Conservation (phyloP, 768 basidiomycete genomes). For the Phlebiopsis gigantea region DNA sequence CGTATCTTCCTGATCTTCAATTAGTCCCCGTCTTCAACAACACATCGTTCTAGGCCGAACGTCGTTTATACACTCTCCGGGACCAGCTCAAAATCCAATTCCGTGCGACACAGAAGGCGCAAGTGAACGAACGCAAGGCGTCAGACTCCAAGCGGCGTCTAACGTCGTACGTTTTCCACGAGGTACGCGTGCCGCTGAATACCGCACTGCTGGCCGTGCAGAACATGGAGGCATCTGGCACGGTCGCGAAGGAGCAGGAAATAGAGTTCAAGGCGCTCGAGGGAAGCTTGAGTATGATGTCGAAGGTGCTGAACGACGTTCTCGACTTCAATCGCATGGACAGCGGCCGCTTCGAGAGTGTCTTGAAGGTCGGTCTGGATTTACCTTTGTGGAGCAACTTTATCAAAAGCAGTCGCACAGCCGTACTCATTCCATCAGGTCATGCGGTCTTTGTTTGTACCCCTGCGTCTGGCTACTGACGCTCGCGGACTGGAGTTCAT, state of each 20-base stretch:
- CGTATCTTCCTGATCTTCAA: conserved; percentile 14
- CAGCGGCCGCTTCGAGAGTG: conserved; percentile 76
- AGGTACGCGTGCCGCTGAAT: conserved; percentile 79
- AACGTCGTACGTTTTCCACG: conserved; percentile 60
- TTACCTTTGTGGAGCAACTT: too few relatives aligned
- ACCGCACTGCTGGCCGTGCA: conserved; percentile 85
- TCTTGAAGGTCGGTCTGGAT: conserved; percentile 29
- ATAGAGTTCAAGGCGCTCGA: conserved; percentile 86
- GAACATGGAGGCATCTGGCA: conserved; percentile 81
- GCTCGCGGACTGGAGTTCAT: conserved; percentile 62
- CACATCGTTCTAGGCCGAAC: conserved; percentile 28
- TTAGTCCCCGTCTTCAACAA: background rate
- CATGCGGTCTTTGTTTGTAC: conserved; percentile 68
- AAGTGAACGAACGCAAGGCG: conserved; percentile 57
- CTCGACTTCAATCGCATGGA: conserved; percentile 87
- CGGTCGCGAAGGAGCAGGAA: conserved; percentile 68
- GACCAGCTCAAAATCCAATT: conserved; percentile 52
- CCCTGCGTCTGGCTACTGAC: conserved; percentile 61
- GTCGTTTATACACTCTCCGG: conserved; percentile 44
- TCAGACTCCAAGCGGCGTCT: conserved; percentile 79
- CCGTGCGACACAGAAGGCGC: conserved; percentile 55
- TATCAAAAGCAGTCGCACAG: conserved; percentile 21
- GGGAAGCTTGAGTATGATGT: conserved; percentile 84
- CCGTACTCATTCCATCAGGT: conserved; percentile 78
- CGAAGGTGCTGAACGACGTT: conserved; percentile 78